These are phyloP conservation scores for Coriaria nepalensis DNA, from an alignment of 306 rosid genomes.

Conservation along the genomic window DNA sequence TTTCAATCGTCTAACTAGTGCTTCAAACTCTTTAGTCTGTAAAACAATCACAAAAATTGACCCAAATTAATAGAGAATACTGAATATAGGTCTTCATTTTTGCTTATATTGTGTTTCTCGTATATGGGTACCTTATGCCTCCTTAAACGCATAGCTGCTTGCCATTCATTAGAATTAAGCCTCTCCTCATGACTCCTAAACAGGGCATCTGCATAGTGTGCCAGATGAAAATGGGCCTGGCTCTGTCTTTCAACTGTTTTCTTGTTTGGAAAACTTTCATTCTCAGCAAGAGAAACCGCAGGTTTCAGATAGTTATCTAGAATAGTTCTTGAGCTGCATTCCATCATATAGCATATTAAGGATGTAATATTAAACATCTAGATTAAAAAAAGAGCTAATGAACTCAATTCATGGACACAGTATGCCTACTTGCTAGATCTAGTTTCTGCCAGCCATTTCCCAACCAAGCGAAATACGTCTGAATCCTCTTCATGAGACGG, in stretches of 20 bases:
- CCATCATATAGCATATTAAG: constrained; percentile 1
- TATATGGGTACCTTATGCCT: constrained; percentile 72
- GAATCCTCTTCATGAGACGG: constrained; percentile 55
- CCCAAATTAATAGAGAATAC: constrained; percentile 9
- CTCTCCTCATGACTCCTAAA: constrained; percentile 87
- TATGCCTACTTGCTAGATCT: constrained; percentile 84
- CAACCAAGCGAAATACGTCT: constrained; percentile 73
- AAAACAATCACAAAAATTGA: constrained; percentile 14
- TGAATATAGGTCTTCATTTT: not conserved
- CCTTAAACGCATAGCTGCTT: constrained; percentile 78
- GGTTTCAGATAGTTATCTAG: constrained; percentile 82
- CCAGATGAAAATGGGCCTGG: constrained; percentile 74
- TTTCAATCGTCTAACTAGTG: constrained; percentile 51
- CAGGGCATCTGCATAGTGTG: constrained; percentile 87
- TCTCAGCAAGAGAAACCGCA: constrained; percentile 69
- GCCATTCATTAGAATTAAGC: constrained; percentile 82
- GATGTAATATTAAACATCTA: constrained; percentile 1
- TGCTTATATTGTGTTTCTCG: no score
- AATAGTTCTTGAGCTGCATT: constrained; percentile 89
- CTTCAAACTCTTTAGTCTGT: constrained; percentile 77
- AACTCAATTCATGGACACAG: constrained; percentile 11
- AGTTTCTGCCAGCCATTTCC: constrained; percentile 97
- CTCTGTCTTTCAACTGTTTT: constrained; percentile 48
- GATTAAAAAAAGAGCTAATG: not conserved
- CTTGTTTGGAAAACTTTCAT: constrained; percentile 35